Evolutionary conservation across 768 basidiomycete genomes (phyloP), one percentile per base, ranked within the genome.

Genomic region (Pleurotus tuoliensis): DNA sequence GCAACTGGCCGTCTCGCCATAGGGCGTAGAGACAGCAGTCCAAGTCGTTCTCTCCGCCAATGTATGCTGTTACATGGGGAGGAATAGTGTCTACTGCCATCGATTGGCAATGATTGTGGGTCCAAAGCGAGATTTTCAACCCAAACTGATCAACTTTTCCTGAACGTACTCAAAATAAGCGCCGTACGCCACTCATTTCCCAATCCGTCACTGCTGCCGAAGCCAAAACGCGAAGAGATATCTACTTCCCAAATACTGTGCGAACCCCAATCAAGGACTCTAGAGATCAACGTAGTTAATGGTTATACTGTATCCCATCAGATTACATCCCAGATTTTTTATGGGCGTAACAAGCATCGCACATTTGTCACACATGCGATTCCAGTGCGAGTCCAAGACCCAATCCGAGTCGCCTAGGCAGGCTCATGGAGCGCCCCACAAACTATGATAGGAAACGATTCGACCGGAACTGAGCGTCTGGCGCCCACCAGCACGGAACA

Each of bases 51-150:
- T 43, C 39, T 24, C 60, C 59, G 34, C 60, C 62, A 34, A 63
- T 41, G 48, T 53, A 59, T 25, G 60, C 62, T 50, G 59, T 58
- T 52, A 61, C 55, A 50, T 61, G 61, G 18, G 41, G 55, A 24
- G 60, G 60, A 47, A 63, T 63, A 46, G 58, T 38, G 22, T 53
- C 39, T 9, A n/a, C 51, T 53, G 37, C 34, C 51, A 53, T 38
- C 46, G 40, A 44, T 48, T 5, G 50, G 51, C 18, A 53, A 38
- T 41, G 22, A 20, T 39, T 53, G 51, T 53, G 51, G 51, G 51
- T 53, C 51, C 51, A 53, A 24, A 20, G 38, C 24, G 13, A 25
- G 46, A 40, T 41, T 38, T 53, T n/a, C 38, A n/a, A 53, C 15
- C 8, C 15, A 16, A n/a, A 16, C n/a, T 38, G 48, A 50, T 41